Percentiles rank a stretch among this genome's conserved stretches.
Conservation (phyloP, 345 rosid species). For the Boechera divaricarpa region DNA sequence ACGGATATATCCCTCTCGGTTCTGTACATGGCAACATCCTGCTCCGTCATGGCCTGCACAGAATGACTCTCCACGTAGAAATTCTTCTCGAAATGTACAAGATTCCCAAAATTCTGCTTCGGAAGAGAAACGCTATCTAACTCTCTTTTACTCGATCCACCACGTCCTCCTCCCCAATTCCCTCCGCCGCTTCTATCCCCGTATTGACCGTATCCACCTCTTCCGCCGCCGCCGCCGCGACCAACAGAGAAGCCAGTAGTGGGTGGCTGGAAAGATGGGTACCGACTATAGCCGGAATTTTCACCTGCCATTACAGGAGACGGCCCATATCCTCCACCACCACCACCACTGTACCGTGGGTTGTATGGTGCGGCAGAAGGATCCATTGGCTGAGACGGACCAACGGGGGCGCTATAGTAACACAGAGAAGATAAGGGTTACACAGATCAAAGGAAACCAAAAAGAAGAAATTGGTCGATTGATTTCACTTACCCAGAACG, state of each 20-base stretch:
- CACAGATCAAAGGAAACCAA: not conserved
- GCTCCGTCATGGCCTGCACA: slow-evolving; percentile 71
- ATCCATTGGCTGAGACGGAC: slow-evolving; percentile 48
- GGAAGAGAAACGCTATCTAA: slow-evolving; percentile 71
- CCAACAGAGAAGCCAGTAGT: slow-evolving; percentile 52
- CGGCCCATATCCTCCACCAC: slow-evolving; percentile 44
- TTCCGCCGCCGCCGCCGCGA: slow-evolving; percentile 48
- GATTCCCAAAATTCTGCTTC: slow-evolving; percentile 70
- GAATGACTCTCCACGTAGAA: slow-evolving; percentile 76
- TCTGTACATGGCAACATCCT: slow-evolving; percentile 66
- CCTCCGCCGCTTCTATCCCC: slow-evolving; percentile 45
- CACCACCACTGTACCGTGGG: slow-evolving; percentile 52
- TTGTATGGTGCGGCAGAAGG: slow-evolving; percentile 47
- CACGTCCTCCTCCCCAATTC: slow-evolving; percentile 57
- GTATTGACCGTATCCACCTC: slow-evolving; percentile 41
- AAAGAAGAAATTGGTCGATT: not conserved
- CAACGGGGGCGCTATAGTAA: slow-evolving; percentile 58
- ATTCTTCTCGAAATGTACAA: slow-evolving; percentile 87
- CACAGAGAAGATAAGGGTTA: not conserved
- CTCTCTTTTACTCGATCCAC: slow-evolving; percentile 62
- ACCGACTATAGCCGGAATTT: slow-evolving; percentile 41
- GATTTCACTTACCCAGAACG: slow-evolving; percentile 67
- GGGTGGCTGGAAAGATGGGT: slow-evolving; percentile 68
- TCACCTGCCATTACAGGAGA: slow-evolving; percentile 49
- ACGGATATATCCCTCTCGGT: slow-evolving; percentile 69